These are phyloP conservation scores for Nitzschia putrida DNA, from an alignment of 108 stramenopile species.

Conservation along the genomic window DNA sequence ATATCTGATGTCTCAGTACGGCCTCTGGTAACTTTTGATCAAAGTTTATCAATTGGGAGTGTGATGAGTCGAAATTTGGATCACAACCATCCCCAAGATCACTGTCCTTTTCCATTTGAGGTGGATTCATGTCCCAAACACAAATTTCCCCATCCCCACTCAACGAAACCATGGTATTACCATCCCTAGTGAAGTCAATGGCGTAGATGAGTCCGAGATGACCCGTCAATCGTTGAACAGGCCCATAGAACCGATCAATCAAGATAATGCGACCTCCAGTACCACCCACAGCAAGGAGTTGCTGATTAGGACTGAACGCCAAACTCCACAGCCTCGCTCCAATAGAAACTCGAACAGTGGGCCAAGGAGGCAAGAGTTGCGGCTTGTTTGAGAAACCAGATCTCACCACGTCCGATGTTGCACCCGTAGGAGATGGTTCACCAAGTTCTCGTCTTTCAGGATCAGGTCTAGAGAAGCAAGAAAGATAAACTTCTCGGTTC, in stretches of 20 bases:
- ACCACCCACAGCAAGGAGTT: slow-evolving; percentile 9
- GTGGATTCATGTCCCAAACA: slow-evolving; percentile 8
- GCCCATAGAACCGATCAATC: slow-evolving; percentile 5
- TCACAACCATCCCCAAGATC: too few relatives aligned
- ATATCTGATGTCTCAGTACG: slow-evolving; percentile 4
- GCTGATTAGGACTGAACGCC: slow-evolving; percentile 13
- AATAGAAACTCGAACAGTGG: slow-evolving; percentile 1
- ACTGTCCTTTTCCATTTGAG: neutral
- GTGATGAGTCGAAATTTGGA: neutral
- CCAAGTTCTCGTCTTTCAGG: too few relatives aligned
- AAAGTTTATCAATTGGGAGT: neutral
- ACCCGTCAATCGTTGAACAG: slow-evolving; percentile 6
- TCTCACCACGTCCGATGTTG: too few relatives aligned
- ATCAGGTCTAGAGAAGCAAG: neutral
- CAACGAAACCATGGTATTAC: slow-evolving; percentile 12
- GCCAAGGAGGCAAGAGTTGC: slow-evolving; percentile 13
- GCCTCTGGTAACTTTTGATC: neutral
- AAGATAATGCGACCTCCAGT: slow-evolving; percentile 9
- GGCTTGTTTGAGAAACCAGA: neutral
- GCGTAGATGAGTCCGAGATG: slow-evolving; percentile 22
- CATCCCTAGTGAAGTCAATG: slow-evolving; percentile 11
- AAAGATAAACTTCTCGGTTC: neutral
- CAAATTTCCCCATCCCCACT: slow-evolving; percentile 22
- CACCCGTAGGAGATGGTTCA: too few relatives aligned
- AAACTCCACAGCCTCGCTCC: slow-evolving; percentile 9